Conservation (phyloP, 2,329 filamentous ascomycete genomes). For the Trichophaea hybrida region DNA sequence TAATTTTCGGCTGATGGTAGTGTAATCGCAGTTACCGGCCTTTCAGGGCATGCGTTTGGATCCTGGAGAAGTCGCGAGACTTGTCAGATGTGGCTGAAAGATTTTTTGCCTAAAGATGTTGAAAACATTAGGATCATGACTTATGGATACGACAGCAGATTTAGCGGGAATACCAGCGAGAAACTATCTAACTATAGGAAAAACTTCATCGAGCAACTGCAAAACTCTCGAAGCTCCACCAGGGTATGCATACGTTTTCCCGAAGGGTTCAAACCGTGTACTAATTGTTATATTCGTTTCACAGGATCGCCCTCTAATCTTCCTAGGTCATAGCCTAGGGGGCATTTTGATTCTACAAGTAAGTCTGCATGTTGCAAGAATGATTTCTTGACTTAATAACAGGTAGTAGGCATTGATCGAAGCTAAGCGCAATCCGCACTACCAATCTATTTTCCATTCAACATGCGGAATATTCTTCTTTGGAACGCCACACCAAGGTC, state of each 20-base stretch:
- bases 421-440: not conserved
- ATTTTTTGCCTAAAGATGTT: conserved; percentile 2
- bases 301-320: conserved; percentile 6
- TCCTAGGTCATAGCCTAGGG: conserved; percentile 8
- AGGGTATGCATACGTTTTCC: not conserved
- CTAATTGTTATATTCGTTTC: not conserved
- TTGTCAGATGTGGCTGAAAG: too few species aligned
- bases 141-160: conserved; percentile 5
- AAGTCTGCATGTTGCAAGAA: not conserved
- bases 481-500: conserved; percentile 4
- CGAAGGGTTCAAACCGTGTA: too few species aligned
- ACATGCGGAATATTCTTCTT: conserved; percentile 5
- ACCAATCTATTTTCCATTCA: not conserved
- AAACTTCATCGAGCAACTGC: conserved; percentile 2
- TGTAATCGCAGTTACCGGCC: conserved; percentile 1
- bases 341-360: too few species aligned
- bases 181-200: not conserved
- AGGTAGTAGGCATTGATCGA: not conserved
- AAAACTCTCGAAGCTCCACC: not conserved
- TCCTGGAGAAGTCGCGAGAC: not conserved
- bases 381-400: not conserved
- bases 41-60: conserved; percentile 1
- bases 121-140: conserved; percentile 6
- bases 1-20: not conserved
- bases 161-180: not conserved